A percentile compares a stretch with the other conserved stretches of the same genome.
phyloP scores from a whole-genome alignment of 2,329 filamentous ascomycete species.

The Colletotrichum limetticola region DNA sequence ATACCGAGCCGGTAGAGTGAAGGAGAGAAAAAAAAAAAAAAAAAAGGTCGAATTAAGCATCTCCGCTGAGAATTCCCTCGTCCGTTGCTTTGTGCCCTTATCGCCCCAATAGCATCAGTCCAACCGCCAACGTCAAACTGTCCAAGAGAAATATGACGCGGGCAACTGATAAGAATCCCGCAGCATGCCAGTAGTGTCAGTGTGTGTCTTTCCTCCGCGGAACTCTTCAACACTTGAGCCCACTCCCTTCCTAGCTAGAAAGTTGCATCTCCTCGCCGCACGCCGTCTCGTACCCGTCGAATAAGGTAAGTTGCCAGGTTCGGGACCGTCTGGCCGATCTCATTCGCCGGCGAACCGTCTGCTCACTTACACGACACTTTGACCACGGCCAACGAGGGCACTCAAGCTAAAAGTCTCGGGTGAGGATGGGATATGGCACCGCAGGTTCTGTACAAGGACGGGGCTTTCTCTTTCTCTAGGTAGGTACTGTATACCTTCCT shows the following conservation, averaged over 20 bases:
- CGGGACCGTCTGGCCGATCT: not conserved
- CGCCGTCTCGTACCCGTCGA: slow-evolving; percentile 7
- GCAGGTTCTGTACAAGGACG: not conserved
- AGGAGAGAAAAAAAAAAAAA: too few species aligned
- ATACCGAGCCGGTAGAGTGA: not conserved
- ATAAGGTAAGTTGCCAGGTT: not conserved
- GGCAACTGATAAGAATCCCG: slow-evolving; percentile 26
- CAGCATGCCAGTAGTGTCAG: not conserved
- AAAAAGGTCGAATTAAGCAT: slow-evolving; percentile 12
- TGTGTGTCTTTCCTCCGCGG: slow-evolving; percentile 24
- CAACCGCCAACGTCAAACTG: slow-evolving; percentile 13
- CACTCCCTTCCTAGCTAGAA: slow-evolving; percentile 19
- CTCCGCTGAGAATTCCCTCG: slow-evolving; percentile 17
- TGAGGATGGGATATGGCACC: not conserved
- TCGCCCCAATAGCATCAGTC: slow-evolving; percentile 31
- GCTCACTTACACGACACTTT: not conserved
- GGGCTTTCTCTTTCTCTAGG: not conserved
- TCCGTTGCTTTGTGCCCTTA: slow-evolving; percentile 26
- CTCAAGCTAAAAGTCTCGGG: not conserved
- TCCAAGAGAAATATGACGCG: slow-evolving; percentile 18
- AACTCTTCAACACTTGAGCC: not conserved
- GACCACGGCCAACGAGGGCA: not conserved
- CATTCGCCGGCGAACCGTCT: not conserved
- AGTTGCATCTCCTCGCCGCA: slow-evolving; percentile 45
- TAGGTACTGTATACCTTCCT: too few species aligned